These are phyloP conservation scores for Chytriomyces confervae DNA, from an alignment of 192 early-diverging fungal genomes.

Conservation along the genomic window DNA sequence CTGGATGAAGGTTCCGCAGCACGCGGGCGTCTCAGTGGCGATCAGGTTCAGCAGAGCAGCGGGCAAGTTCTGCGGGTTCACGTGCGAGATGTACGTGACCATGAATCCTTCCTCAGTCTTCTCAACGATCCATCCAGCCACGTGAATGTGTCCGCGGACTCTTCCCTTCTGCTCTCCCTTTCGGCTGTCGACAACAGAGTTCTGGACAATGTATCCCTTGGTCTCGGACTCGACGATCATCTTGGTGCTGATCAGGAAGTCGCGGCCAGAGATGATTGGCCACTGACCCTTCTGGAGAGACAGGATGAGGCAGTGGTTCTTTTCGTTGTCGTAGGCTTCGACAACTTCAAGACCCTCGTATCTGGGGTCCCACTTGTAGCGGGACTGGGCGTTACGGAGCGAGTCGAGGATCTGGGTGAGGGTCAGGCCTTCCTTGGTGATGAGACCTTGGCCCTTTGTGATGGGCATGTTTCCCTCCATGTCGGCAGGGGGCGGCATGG, in stretches of 20 bases:
- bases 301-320: not conserved
- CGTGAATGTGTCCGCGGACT: constrained; percentile 17
- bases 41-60: constrained; percentile 5
- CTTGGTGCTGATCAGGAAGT: constrained; percentile 9
- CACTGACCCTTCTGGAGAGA: constrained; percentile 20
- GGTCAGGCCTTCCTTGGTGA: not conserved
- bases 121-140: constrained; percentile 30
- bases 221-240: not conserved
- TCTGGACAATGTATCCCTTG: constrained; percentile 17
- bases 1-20: constrained; percentile 12
- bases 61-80: constrained; percentile 12
- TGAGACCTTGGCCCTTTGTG: not conserved
- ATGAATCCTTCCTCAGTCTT: constrained; percentile 14
- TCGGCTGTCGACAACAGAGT: constrained; percentile 12
- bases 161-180: constrained; percentile 15
- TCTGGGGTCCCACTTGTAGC: constrained; percentile 26
- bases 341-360: constrained; percentile 19
- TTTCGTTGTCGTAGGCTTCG: not conserved
- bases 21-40: constrained; percentile 25
- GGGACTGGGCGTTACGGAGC: not conserved
- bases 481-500: not conserved
- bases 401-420: constrained; percentile 17
- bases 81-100: constrained; percentile 26
- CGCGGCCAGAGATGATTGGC: constrained; percentile 27
- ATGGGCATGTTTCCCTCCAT: constrained; percentile 20